Percentiles rank a stretch among this genome's conserved stretches.
These are phyloP conservation scores for Monascus purpureus DNA, from an alignment of 495 filamentous ascomycete species.

Conservation along the genomic window DNA sequence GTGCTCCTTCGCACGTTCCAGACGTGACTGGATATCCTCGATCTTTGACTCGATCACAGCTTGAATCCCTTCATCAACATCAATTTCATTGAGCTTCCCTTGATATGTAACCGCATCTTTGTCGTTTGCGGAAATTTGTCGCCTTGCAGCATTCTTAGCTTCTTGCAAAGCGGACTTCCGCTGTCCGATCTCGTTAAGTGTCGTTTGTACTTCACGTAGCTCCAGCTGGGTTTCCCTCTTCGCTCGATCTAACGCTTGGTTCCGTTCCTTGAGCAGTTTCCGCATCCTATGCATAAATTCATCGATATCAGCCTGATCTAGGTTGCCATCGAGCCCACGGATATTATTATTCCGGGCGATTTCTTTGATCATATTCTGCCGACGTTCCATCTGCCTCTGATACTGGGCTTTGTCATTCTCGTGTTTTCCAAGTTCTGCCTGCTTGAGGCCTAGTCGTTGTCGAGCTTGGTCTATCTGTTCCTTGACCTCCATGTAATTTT, in stretches of 20 bases:
- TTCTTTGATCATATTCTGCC: slow-evolving; percentile 61
- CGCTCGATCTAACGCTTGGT: slow-evolving; percentile 56
- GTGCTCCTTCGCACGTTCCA: slow-evolving; percentile 47
- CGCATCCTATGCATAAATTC: slow-evolving; percentile 66
- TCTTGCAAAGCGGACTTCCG: slow-evolving; percentile 53
- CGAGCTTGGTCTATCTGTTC: slow-evolving; percentile 45
- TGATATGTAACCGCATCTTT: slow-evolving; percentile 48
- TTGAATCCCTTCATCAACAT: slow-evolving; percentile 71
- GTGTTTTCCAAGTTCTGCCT: slow-evolving; percentile 68
- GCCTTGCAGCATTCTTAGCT: slow-evolving; percentile 52
- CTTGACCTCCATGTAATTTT: slow-evolving; percentile 48
- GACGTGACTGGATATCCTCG: slow-evolving; percentile 48
- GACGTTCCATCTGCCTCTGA: slow-evolving; percentile 57
- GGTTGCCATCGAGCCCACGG: slow-evolving; percentile 64
- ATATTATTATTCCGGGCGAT: slow-evolving; percentile 68
- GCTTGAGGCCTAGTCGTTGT: slow-evolving; percentile 49
- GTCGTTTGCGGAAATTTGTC: slow-evolving; percentile 57
- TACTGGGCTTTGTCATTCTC: slow-evolving; percentile 79
- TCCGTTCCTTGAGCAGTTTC: slow-evolving; percentile 66
- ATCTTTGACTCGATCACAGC: slow-evolving; percentile 58
- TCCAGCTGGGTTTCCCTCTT: slow-evolving; percentile 58
- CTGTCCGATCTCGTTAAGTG: slow-evolving; percentile 54
- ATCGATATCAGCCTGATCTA: slow-evolving; percentile 58
- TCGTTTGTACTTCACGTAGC: slow-evolving; percentile 47
- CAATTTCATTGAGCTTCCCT: slow-evolving; percentile 49